Evolutionary conservation across 805 yeast genomes (phyloP), one percentile per base, ranked within the genome.

Genomic region (Candida namnaoensis): DNA sequence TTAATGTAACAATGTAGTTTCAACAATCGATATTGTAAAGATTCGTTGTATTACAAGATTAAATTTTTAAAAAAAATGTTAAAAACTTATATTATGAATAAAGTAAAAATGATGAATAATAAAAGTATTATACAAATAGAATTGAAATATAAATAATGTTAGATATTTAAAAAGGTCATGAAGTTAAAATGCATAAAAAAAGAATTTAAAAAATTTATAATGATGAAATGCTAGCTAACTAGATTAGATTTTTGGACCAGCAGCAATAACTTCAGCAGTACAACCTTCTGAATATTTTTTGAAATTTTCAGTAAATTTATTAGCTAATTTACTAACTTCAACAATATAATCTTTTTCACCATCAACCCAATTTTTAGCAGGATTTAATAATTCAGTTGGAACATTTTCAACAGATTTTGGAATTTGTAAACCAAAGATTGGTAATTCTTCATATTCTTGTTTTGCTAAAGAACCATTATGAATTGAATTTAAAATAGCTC

Each of bases 401-500:
- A 91, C 98, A 43, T 51, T 54, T 47, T 80, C 78, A 54, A 82
- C 84, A 35, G 78, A 54, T 61, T 74, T 87, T 67, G 99, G 99
- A 51, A 93, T 78, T 60, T 78, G 77, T 66, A 91, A 76, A 66
- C 87, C 87, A 71, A 91, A 91, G 37, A 82, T 79, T 51, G 88
- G 95, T 69, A 85, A 82, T 39, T 72, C 72, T 71, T 90, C 97
- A 66, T 72, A 91, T 58, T 82, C 86, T 49, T 72, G 90, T 54
- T 87, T 69, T 48, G 77, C 77, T 57, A 91, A 78, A 52, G 82
- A 80, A 49, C 98, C 99, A 51, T 88, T 77, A 69, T 91, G 98
- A 57, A 91, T 88, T 35, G 96, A 81, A 64, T 91, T 96, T 61
- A 91, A 73, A 49, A 91, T 90, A 44, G 96, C 95, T 72, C 99